Evolutionary conservation across 345 rosid genomes (phyloP).

Genomic region (Raphanus raphanistrum): DNA sequence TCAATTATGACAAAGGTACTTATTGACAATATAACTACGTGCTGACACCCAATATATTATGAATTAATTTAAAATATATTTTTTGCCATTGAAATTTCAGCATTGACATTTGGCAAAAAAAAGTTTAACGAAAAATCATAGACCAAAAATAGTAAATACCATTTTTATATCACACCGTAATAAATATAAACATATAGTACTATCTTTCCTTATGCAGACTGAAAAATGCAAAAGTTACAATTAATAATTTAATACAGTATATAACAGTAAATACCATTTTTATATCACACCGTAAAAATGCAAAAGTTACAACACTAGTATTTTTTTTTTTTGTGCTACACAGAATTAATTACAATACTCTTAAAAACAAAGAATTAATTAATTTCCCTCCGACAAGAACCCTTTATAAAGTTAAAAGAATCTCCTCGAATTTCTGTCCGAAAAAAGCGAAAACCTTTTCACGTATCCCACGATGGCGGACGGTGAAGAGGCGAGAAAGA

Average conservation of each 20-base stretch:
- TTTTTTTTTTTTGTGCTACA: no score
- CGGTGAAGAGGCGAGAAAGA: conserved; percentile 12
- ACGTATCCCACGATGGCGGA: conserved; percentile 16
- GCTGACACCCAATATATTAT: background rate
- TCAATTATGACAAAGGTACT: background rate
- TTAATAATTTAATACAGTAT: no score
- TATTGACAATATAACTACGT: background rate
- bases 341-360: no score
- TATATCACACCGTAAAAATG: no score
- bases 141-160: background rate
- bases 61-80: background rate
- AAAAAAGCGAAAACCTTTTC: background rate
- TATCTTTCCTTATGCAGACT: background rate
- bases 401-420: background rate
- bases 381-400: conserved; percentile 4
- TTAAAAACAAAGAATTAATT: background rate
- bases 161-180: background rate
- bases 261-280: no score
- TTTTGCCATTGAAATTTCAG: background rate
- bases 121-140: background rate
- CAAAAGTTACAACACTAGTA: no score
- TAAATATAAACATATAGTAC: background rate
- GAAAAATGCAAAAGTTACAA: background rate
- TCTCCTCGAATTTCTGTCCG: conserved; percentile 1
- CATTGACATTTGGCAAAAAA: background rate